These are phyloP conservation scores for Bryoglossum gracile DNA, from an alignment of 495 filamentous ascomycete genomes.

Conservation along the genomic window DNA sequence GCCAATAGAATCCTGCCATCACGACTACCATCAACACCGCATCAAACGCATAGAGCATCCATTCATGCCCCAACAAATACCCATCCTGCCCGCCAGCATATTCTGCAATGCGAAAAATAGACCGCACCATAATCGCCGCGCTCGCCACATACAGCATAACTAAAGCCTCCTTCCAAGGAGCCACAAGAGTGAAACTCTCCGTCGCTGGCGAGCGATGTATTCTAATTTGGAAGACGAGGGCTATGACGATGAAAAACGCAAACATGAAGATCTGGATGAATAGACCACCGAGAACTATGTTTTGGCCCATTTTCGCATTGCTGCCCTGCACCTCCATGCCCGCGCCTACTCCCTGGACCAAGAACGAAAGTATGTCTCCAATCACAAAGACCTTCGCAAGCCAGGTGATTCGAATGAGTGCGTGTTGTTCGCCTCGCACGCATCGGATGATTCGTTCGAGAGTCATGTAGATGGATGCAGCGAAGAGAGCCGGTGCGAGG, in stretches of 20 bases:
- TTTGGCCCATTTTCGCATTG: conserved; percentile 30
- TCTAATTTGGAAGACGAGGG: conserved; percentile 31
- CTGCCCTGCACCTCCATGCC: conserved; percentile 30
- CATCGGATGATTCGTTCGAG: conserved; percentile 38
- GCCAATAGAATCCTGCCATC: conserved; percentile 39
- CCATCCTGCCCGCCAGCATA: conserved; percentile 47
- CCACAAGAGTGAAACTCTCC: neutral
- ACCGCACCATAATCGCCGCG: conserved; percentile 51
- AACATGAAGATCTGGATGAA: conserved; percentile 43
- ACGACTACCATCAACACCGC: conserved; percentile 47
- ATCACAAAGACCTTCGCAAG: conserved; percentile 38
- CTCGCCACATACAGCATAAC: conserved; percentile 44
- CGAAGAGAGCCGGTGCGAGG: conserved; percentile 43
- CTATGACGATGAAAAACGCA: conserved; percentile 37
- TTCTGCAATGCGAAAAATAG: conserved; percentile 54
- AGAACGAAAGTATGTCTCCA: conserved; percentile 34
- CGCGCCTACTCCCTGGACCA: conserved; percentile 30
- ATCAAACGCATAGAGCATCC: conserved; percentile 58
- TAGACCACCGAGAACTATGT: conserved; percentile 36
- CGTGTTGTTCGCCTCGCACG: conserved; percentile 33
- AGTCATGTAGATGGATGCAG: conserved; percentile 48
- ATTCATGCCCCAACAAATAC: conserved; percentile 44
- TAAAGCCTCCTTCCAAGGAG: conserved; percentile 46
- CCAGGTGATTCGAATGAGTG: conserved; percentile 29
- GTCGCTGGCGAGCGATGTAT: conserved; percentile 15